phyloP scores from a whole-genome alignment of 2,329 filamentous ascomycete genomes.

The Penicillium sp. region DNA sequence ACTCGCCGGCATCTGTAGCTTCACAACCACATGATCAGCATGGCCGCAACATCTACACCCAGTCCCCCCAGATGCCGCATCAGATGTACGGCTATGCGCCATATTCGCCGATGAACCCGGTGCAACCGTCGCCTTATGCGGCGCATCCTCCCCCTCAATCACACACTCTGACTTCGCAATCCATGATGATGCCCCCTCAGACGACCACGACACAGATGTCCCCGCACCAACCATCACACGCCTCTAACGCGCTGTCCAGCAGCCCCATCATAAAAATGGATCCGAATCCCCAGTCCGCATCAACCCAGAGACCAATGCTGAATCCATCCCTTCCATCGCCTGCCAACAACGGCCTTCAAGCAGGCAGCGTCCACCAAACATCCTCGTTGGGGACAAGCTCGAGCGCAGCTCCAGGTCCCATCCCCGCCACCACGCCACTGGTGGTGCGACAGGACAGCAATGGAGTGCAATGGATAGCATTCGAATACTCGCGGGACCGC shows the following conservation, averaged over 20 bases:
- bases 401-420: conserved; percentile 91
- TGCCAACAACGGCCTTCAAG: conserved; percentile 56
- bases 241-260: conserved; percentile 64
- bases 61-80: conserved; percentile 78
- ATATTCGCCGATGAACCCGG: conserved; percentile 56
- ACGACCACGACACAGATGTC: conserved; percentile 45
- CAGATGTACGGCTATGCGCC: conserved; percentile 78
- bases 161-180: conserved; percentile 60
- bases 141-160: conserved; percentile 58
- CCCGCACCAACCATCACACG: conserved; percentile 41
- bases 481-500: conserved; percentile 93
- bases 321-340: conserved; percentile 52
- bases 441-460: conserved; percentile 95
- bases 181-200: conserved; percentile 57
- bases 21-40: conserved; percentile 90
- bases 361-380: conserved; percentile 38
- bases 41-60: conserved; percentile 77
- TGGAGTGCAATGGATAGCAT: conserved; percentile 97
- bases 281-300: conserved; percentile 44
- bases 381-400: conserved; percentile 69
- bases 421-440: conserved; percentile 91
- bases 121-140: conserved; percentile 61
- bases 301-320: conserved; percentile 41
- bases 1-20: conserved; percentile 89
- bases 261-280: conserved; percentile 59